These are phyloP conservation scores for Tubosaeta sp. DNA, from an alignment of 768 basidiomycete species.

Conservation along the genomic window DNA sequence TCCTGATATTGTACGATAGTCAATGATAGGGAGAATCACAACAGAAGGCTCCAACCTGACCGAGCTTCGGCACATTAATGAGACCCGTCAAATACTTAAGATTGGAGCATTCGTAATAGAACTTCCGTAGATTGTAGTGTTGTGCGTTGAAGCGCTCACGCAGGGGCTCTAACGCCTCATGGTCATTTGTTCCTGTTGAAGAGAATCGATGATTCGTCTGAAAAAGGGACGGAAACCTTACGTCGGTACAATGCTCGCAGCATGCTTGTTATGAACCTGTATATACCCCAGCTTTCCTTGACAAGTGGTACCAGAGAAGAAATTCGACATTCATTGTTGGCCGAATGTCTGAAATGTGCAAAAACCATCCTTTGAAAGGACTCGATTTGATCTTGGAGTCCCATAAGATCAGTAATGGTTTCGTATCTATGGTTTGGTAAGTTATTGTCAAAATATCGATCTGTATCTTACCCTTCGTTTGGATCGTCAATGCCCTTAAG, in stretches of 20 bases:
- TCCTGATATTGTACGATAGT: constrained; percentile 48
- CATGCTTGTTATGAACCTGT: constrained; percentile 99
- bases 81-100: constrained; percentile 96
- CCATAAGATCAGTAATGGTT: constrained; percentile 97
- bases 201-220: constrained; percentile 2
- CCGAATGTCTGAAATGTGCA: constrained; percentile 84
- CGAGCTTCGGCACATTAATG: constrained; percentile 97
- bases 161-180: constrained; percentile 86
- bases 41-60: constrained; percentile 49
- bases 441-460: constrained; percentile 2
- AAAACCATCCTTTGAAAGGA: constrained; percentile 98
- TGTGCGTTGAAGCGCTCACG: constrained; percentile 85
- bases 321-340: constrained; percentile 97
- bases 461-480: constrained; percentile 82
- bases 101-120: constrained; percentile 99
- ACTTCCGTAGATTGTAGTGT: constrained; percentile 90
- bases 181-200: constrained; percentile 74
- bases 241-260: constrained; percentile 93
- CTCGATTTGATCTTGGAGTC: constrained; percentile 96
- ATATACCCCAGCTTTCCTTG: constrained; percentile 99
- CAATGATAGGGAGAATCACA: not conserved
- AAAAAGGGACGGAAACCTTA: constrained; percentile 35
- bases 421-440: constrained; percentile 65
- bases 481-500: constrained; percentile 98
- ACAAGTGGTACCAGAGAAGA: constrained; percentile 94